Evolutionary conservation across 352 stramenopile species (phyloP).

Genomic region (Plasmopara viticola): DNA sequence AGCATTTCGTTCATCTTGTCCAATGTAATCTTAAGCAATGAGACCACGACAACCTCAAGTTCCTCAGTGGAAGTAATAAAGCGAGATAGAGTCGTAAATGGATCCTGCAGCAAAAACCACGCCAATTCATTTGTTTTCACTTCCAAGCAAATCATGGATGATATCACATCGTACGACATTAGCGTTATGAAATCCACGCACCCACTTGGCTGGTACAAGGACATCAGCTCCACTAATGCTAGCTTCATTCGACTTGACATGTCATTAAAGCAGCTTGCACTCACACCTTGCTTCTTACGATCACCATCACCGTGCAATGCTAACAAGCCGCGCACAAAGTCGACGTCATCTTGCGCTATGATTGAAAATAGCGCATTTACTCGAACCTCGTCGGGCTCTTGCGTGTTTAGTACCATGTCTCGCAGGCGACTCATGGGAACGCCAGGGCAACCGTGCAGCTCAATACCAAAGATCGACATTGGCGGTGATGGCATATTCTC

Average conservation of each 20-base stretch:
- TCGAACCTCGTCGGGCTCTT: slow-evolving; percentile 49
- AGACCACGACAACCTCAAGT: slow-evolving; percentile 64
- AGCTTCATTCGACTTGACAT: slow-evolving; percentile 73
- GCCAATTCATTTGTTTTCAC: slow-evolving; percentile 77
- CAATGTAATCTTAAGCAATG: slow-evolving; percentile 62
- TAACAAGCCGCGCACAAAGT: slow-evolving; percentile 60
- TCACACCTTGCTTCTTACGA: slow-evolving; percentile 53
- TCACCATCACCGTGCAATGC: slow-evolving; percentile 52
- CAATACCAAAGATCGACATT: slow-evolving; percentile 45
- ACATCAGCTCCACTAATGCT: slow-evolving; percentile 63
- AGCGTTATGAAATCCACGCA: slow-evolving; percentile 68
- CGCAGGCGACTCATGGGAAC: slow-evolving; percentile 58
- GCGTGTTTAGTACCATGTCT: slow-evolving; percentile 51
- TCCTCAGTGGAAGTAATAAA: slow-evolving; percentile 58
- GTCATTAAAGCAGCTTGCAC: slow-evolving; percentile 48
- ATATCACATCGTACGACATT: slow-evolving; percentile 74
- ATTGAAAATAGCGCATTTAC: slow-evolving; percentile 73
- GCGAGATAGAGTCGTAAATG: slow-evolving; percentile 62
- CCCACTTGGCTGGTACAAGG: slow-evolving; percentile 41
- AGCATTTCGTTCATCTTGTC: slow-evolving; percentile 78
- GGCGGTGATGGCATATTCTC: slow-evolving; percentile 22
- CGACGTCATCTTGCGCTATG: slow-evolving; percentile 52
- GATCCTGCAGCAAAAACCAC: slow-evolving; percentile 75
- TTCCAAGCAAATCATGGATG: slow-evolving; percentile 74
- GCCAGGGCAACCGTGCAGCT: slow-evolving; percentile 39